Conservation (phyloP, 306 rosid genomes). For the Cyamopsis tetragonoloba region DNA sequence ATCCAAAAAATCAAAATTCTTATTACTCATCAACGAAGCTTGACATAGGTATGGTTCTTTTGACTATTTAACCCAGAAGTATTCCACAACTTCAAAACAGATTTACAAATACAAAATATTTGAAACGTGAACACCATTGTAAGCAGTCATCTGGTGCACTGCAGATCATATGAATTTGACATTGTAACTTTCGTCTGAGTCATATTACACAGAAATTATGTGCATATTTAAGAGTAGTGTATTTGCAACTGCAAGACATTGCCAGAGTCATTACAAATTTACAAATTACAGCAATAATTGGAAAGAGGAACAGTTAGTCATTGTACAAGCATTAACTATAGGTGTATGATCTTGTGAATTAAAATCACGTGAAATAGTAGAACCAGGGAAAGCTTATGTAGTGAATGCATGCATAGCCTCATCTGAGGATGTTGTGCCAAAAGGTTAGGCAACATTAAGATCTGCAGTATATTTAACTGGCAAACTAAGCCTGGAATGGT, state of each 20-base stretch:
- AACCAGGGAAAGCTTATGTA: constrained; percentile 5
- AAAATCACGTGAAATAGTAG: constrained; percentile 20
- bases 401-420: constrained; percentile 23
- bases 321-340: not conserved
- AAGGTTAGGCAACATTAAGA: constrained; percentile 56
- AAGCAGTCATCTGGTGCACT: not conserved
- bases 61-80: not conserved
- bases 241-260: constrained; percentile 6
- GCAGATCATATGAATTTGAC: not conserved
- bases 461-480: constrained; percentile 56
- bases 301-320: not conserved
- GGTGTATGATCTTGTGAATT: constrained; percentile 1
- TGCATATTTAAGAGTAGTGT: not conserved
- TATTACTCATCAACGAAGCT: not conserved
- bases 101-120: constrained; percentile 11
- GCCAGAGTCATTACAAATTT: not conserved
- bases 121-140: not conserved
- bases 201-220: not conserved
- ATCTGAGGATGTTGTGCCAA: constrained; percentile 68
- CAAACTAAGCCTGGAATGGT: constrained; percentile 75
- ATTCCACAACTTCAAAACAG: constrained; percentile 1
- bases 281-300: not conserved
- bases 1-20: not conserved
- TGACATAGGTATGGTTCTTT: not conserved
- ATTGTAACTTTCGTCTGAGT: not conserved